Evolutionary conservation across 352 stramenopile genomes (phyloP).

Genomic region (Phytophthora aleatoria): DNA sequence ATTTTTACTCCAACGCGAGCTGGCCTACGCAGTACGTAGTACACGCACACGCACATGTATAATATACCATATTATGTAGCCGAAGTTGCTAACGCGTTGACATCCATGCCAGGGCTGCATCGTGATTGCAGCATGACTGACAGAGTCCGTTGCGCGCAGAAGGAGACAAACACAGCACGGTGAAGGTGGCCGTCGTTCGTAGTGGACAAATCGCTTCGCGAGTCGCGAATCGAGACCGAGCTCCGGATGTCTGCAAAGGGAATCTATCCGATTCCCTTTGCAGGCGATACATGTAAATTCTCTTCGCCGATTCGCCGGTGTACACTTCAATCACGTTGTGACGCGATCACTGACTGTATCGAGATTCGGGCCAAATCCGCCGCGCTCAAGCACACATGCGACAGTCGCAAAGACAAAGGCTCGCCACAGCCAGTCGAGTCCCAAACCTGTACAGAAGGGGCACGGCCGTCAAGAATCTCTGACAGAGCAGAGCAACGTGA

Average conservation of each 20-base stretch:
- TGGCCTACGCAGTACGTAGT: too few species aligned
- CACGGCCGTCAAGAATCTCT: conserved; percentile 3
- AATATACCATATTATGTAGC: too few species aligned
- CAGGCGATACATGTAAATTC: background rate
- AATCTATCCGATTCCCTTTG: background rate
- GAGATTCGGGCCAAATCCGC: conserved; percentile 12
- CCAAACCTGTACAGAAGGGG: background rate
- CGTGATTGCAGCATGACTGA: too few species aligned
- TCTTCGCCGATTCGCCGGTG: too few species aligned
- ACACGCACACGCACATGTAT: too few species aligned
- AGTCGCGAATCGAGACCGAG: background rate
- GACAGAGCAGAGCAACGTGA: background rate
- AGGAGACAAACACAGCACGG: background rate
- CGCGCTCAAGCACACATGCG: conserved; percentile 20
- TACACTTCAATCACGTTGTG: too few species aligned
- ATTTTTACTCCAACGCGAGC: too few species aligned
- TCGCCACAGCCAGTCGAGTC: conserved; percentile 12
- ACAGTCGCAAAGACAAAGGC: conserved; percentile 29
- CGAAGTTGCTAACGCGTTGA: too few species aligned
- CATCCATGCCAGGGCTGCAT: too few species aligned
- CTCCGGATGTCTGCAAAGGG: conserved; percentile 11
- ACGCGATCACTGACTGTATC: conserved; percentile 3
- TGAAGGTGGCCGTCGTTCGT: conserved; percentile 1
- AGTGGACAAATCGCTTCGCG: conserved; percentile 8
- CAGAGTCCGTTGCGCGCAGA: too few species aligned